A percentile compares a stretch with the other conserved stretches of the same genome.
Conservation (phyloP, 2,329 filamentous ascomycete species). For the Claviceps pazoutovae region DNA sequence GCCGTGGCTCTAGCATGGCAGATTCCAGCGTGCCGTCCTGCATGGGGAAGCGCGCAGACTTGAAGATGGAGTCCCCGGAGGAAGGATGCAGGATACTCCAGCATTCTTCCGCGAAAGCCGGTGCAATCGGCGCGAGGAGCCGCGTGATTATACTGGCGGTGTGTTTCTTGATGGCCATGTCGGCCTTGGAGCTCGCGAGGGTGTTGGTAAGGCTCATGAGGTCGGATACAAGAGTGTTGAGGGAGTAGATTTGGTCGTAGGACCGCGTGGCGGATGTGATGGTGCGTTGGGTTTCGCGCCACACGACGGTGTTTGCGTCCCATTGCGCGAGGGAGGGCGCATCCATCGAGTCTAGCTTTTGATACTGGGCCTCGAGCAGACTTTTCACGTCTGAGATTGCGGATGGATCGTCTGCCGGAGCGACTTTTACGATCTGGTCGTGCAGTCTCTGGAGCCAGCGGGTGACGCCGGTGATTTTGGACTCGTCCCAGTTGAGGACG, state of each 20-base stretch:
- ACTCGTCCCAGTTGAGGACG: slow-evolving; percentile 76
- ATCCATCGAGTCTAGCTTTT: slow-evolving; percentile 17
- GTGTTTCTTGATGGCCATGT: slow-evolving; percentile 30
- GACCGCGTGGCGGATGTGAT: slow-evolving; percentile 54
- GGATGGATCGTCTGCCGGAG: slow-evolving; percentile 6
- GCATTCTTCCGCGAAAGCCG: slow-evolving; percentile 69
- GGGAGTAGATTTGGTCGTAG: slow-evolving; percentile 55
- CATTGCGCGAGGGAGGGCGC: slow-evolving; percentile 22
- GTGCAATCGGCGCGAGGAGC: slow-evolving; percentile 67
- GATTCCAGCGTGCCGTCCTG: slow-evolving; percentile 36
- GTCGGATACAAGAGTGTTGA: slow-evolving; percentile 76
- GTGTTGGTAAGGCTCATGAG: slow-evolving; percentile 70
- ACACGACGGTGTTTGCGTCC: slow-evolving; percentile 37
- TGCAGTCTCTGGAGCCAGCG: slow-evolving; percentile 63
- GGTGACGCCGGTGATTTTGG: slow-evolving; percentile 66
- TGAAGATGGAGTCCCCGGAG: slow-evolving; percentile 25
- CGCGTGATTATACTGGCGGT: slow-evolving; percentile 46
- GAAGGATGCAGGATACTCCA: slow-evolving; percentile 47
- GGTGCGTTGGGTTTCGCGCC: slow-evolving; percentile 53
- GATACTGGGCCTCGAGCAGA: slow-evolving; percentile 24
- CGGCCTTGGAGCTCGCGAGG: slow-evolving; percentile 33
- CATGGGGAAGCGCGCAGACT: slow-evolving; percentile 43
- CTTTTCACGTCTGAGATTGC: slow-evolving; percentile 12
- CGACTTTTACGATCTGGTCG: slow-evolving; percentile 32
- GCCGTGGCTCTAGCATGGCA: slow-evolving; percentile 34